phyloP scores from a whole-genome alignment of 495 filamentous ascomycete species.

The Podospora anserina region DNA sequence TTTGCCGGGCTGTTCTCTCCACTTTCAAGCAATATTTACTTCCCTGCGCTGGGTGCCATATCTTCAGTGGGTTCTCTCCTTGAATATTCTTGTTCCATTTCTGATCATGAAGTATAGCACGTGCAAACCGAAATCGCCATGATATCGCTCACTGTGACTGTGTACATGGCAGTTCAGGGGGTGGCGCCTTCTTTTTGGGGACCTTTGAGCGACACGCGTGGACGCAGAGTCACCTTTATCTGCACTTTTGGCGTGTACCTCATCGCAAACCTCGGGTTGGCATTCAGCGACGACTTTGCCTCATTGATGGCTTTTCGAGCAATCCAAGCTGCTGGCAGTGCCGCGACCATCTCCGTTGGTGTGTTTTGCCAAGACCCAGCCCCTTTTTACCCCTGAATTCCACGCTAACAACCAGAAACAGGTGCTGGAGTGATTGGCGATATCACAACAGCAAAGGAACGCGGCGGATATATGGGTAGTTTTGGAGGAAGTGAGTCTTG shows the following conservation, averaged over 20 bases:
- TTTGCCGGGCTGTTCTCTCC: slow-evolving; percentile 41
- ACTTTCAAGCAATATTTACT: slow-evolving; percentile 38
- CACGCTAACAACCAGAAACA: slow-evolving; percentile 18
- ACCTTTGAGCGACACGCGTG: slow-evolving; percentile 27
- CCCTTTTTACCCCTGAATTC: neutral
- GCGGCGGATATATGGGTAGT: slow-evolving; percentile 53
- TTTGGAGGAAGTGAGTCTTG: slow-evolving; percentile 35
- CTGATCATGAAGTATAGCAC: slow-evolving; percentile 5
- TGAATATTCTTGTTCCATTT: neutral
- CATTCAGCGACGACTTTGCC: slow-evolving; percentile 46
- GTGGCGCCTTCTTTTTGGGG: slow-evolving; percentile 32
- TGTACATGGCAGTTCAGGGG: slow-evolving; percentile 34
- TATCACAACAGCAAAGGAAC: slow-evolving; percentile 47
- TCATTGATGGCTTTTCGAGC: slow-evolving; percentile 50
- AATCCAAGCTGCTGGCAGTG: slow-evolving; percentile 52
- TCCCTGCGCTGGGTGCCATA: slow-evolving; percentile 33
- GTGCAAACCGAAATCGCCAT: slow-evolving; percentile 18
- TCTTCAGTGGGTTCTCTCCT: slow-evolving; percentile 11
- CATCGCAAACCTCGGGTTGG: slow-evolving; percentile 51
- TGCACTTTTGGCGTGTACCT: slow-evolving; percentile 51
- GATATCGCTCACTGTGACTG: slow-evolving; percentile 28
- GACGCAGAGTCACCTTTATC: slow-evolving; percentile 43
- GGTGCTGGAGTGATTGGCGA: slow-evolving; percentile 52
- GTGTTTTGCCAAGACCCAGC: neutral
- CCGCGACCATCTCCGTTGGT: slow-evolving; percentile 44